phyloP scores from a whole-genome alignment of 2,329 filamentous ascomycete genomes.

The Beauveria asiatica region DNA sequence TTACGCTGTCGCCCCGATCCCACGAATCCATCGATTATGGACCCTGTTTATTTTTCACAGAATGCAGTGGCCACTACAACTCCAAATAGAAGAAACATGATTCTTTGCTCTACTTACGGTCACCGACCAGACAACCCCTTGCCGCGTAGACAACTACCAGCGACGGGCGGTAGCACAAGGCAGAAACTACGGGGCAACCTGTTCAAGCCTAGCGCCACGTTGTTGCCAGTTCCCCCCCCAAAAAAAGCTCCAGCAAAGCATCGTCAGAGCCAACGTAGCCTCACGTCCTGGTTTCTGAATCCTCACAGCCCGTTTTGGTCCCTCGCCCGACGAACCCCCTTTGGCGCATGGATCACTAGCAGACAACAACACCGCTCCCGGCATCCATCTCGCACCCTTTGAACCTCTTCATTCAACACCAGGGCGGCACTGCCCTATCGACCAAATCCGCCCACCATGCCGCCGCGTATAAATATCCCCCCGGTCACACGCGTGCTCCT shows the following conservation, averaged over 20 bases:
- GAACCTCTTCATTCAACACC: too few relatives aligned
- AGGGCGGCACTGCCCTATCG: not conserved
- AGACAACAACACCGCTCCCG: not conserved
- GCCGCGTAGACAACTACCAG: too few relatives aligned
- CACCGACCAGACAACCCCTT: not conserved
- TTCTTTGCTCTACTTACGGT: not conserved
- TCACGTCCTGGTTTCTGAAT: not conserved
- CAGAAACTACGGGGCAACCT: not conserved
- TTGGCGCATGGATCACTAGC: not conserved
- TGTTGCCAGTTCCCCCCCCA: not conserved
- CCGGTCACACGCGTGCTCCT: constrained; percentile 81
- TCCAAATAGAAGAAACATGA: too few relatives aligned
- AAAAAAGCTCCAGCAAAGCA: not conserved
- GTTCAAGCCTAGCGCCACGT: not conserved
- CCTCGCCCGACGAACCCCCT: too few relatives aligned
- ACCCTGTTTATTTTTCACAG: not conserved
- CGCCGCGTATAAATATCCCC: constrained; percentile 81
- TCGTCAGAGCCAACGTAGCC: not conserved
- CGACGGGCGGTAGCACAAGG: not conserved
- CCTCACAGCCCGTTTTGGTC: not conserved
- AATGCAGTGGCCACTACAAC: too few relatives aligned
- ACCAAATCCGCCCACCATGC: constrained; percentile 43
- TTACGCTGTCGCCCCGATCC: not conserved
- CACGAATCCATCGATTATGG: not conserved
- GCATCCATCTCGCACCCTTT: too few relatives aligned